Percentiles rank a stretch among this genome's conserved stretches.
phyloP scores from a whole-genome alignment of 106 monocot species.

The Dioscorea alata region DNA sequence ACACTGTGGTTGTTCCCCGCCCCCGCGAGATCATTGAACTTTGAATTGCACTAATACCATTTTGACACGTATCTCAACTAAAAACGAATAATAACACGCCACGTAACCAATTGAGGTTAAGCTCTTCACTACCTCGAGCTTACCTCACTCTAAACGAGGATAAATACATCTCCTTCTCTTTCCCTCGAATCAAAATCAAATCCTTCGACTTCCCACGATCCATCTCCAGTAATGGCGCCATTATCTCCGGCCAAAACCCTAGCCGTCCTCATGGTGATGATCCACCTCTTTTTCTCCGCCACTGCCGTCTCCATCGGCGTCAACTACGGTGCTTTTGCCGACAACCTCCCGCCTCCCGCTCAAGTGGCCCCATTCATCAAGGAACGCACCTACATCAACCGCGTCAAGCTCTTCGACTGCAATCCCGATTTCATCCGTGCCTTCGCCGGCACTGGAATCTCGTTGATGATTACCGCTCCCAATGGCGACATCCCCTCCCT shows the following conservation, averaged over 20 bases:
- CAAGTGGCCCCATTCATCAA: constrained; percentile 75
- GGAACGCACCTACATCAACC: constrained; percentile 50
- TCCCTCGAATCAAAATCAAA: too few relatives aligned
- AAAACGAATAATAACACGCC: too few relatives aligned
- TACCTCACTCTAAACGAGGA: too few relatives aligned
- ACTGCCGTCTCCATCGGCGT: constrained; percentile 56
- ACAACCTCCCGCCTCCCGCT: constrained; percentile 79
- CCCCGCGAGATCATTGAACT: too few relatives aligned
- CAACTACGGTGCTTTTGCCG: constrained; percentile 73
- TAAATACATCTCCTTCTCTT: too few relatives aligned
- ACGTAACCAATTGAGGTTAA: too few relatives aligned
- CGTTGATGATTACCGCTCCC: constrained; percentile 55
- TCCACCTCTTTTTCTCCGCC: background rate
- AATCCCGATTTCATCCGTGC: constrained; percentile 76
- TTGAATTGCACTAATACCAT: too few relatives aligned
- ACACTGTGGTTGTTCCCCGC: too few relatives aligned
- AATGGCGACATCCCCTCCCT: constrained; percentile 67
- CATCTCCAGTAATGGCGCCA: background rate
- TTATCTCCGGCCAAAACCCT: background rate
- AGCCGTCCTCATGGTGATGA: constrained; percentile 9
- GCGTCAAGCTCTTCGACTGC: constrained; percentile 81
- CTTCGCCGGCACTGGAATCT: constrained; percentile 63
- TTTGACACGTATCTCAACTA: too few relatives aligned
- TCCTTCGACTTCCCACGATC: too few relatives aligned
- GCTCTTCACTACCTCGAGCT: too few relatives aligned